Percentiles rank a stretch among this genome's conserved stretches.
phyloP scores from a whole-genome alignment of 768 basidiomycete species.

The Paxillus involutus region DNA sequence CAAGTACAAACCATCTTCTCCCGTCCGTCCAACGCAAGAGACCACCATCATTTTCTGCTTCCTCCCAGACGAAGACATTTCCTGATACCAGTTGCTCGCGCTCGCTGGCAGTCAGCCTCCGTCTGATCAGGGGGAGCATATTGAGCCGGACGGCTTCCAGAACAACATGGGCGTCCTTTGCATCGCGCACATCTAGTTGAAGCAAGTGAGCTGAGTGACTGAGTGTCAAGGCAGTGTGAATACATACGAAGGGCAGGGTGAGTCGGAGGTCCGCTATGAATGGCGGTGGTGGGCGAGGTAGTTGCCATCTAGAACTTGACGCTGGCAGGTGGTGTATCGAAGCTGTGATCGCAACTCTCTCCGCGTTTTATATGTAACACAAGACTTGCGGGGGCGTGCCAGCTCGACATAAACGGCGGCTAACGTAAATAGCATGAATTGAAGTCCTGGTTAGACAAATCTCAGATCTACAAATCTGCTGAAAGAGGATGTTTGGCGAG shows the following conservation, averaged over 20 bases:
- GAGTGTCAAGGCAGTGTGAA: not conserved
- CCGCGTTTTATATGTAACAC: conserved; percentile 24
- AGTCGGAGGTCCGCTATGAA: conserved; percentile 26
- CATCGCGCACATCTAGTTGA: conserved; percentile 67
- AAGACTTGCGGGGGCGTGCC: conserved; percentile 16
- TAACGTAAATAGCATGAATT: conserved; percentile 15
- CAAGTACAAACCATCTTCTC: conserved; percentile 57
- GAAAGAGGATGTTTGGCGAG: conserved; percentile 13
- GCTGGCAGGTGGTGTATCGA: not conserved
- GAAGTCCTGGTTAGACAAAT: conserved; percentile 15
- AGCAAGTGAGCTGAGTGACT: not conserved
- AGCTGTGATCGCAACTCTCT: conserved; percentile 5
- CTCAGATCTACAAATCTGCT: conserved; percentile 21
- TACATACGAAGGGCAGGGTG: conserved; percentile 32
- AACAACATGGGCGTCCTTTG: conserved; percentile 74
- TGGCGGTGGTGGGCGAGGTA: conserved; percentile 15
- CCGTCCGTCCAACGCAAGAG: conserved; percentile 79
- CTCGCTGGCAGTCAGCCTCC: conserved; percentile 67
- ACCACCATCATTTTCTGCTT: conserved; percentile 72
- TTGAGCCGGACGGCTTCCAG: conserved; percentile 75
- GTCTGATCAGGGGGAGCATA: conserved; percentile 67
- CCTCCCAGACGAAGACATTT: conserved; percentile 85
- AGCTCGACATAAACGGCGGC: conserved; percentile 13
- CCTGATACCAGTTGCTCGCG: conserved; percentile 69
- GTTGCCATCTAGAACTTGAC: not conserved